Percentiles rank a stretch among this genome's conserved stretches.
Evolutionary conservation across 768 basidiomycete species (phyloP).

Genomic region (Sistotremastrum niveocremeum): DNA sequence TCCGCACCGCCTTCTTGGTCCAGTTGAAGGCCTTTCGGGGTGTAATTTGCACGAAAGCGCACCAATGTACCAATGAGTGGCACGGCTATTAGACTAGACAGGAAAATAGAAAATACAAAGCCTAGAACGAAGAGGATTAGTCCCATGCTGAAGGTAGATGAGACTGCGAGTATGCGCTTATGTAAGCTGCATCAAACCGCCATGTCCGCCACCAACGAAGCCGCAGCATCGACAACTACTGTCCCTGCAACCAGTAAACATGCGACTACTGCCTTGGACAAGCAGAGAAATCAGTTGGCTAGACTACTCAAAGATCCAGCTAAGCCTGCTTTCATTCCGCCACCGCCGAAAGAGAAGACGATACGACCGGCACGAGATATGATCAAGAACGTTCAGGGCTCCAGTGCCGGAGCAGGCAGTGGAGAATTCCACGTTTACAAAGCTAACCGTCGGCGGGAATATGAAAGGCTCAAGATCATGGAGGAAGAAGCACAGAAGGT

Average conservation of each 20-base stretch:
- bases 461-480: constrained; percentile 84
- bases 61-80: constrained; percentile 46
- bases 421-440: constrained; percentile 99
- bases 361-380: constrained; percentile 78
- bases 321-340: constrained; percentile 68
- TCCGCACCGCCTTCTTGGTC: constrained; percentile 66
- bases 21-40: constrained; percentile 70
- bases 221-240: constrained; percentile 10
- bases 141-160: too few relatives aligned
- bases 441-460: constrained; percentile 84
- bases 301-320: constrained; percentile 81
- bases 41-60: constrained; percentile 73
- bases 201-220: neutral
- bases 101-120: constrained; percentile 29
- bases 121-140: too few relatives aligned
- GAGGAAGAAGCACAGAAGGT: constrained; percentile 75
- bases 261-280: constrained; percentile 37
- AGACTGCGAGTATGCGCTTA: too few relatives aligned
- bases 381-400: constrained; percentile 99
- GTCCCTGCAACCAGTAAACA: constrained; percentile 20
- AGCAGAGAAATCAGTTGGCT: constrained; percentile 58
- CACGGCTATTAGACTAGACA: constrained; percentile 34
- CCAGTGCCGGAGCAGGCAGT: constrained; percentile 91
- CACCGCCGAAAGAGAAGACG: constrained; percentile 70
- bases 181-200: too few relatives aligned